Conservation (phyloP, 2,329 filamentous ascomycete species). For the Pseudocercospora fuligena region DNA sequence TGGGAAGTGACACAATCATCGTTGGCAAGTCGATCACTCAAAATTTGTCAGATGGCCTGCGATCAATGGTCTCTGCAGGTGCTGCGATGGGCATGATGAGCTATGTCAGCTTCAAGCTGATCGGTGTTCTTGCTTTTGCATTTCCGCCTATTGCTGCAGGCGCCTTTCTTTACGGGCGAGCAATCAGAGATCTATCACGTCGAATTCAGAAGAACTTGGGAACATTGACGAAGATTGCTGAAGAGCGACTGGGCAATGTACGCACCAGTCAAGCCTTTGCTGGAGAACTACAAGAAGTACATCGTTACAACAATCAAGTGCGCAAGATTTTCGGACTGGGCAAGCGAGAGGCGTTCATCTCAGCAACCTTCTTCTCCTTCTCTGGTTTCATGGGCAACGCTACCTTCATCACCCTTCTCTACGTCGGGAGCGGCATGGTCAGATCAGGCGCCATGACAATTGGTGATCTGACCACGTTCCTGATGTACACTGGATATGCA, state of each 20-base stretch:
- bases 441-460: conserved; percentile 83
- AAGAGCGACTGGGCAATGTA: conserved; percentile 96
- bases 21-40: conserved; percentile 98
- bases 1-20: conserved; percentile 95
- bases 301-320: conserved; percentile 89
- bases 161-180: conserved; percentile 88
- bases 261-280: conserved; percentile 96
- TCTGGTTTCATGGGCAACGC: conserved; percentile 95
- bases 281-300: conserved; percentile 87
- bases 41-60: conserved; percentile 93
- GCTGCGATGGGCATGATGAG: conserved; percentile 93
- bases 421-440: conserved; percentile 89
- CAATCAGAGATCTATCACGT: conserved; percentile 86
- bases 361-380: conserved; percentile 84
- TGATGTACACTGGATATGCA: conserved; percentile 95
- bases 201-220: conserved; percentile 94
- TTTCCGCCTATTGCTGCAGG: conserved; percentile 89
- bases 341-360: conserved; percentile 82
- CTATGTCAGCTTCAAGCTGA: conserved; percentile 91
- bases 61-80: conserved; percentile 84
- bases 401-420: conserved; percentile 88
- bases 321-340: conserved; percentile 90
- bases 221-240: conserved; percentile 92
- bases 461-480: conserved; percentile 91
- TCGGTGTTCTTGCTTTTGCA: conserved; percentile 81